Conservation (phyloP, 345 rosid genomes). For the Luvunga scandens region DNA sequence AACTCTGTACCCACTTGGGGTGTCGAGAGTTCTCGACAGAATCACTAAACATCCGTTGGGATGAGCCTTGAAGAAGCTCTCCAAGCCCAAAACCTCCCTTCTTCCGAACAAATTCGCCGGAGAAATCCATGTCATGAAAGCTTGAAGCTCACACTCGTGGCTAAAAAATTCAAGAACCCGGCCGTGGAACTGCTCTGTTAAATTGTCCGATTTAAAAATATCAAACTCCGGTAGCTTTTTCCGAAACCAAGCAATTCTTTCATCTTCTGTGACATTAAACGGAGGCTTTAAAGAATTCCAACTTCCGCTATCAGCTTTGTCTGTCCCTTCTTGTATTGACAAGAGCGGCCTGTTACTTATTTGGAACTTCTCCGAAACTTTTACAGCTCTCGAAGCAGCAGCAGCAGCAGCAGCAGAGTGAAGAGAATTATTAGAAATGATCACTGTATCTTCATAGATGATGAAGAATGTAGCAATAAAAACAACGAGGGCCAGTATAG, state of each 20-base stretch:
- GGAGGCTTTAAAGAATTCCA: conserved; percentile 43
- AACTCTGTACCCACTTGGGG: conserved; percentile 42
- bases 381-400: conserved; percentile 5
- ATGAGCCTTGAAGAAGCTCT: conserved; percentile 61
- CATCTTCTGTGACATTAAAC: conserved; percentile 35
- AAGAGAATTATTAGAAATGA: conserved; percentile 23
- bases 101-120: conserved; percentile 43
- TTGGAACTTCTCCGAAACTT: conserved; percentile 15
- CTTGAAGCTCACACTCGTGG: conserved; percentile 45
- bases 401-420: conserved; percentile 1
- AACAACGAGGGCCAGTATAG: conserved; percentile 23
- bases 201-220: conserved; percentile 48
- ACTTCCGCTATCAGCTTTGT: conserved; percentile 2
- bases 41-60: conserved; percentile 68
- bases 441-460: conserved; percentile 29
- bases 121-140: conserved; percentile 91
- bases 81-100: conserved; percentile 55
- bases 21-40: conserved; percentile 63
- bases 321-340: conserved; percentile 27
- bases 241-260: conserved; percentile 50
- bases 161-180: conserved; percentile 49
- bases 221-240: conserved; percentile 36
- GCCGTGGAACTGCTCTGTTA: conserved; percentile 46
- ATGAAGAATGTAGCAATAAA: conserved; percentile 36
- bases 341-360: conserved; percentile 22